Evolutionary conservation across 2,329 filamentous ascomycete species (phyloP).

Genomic region (Curvularia spicifera): DNA sequence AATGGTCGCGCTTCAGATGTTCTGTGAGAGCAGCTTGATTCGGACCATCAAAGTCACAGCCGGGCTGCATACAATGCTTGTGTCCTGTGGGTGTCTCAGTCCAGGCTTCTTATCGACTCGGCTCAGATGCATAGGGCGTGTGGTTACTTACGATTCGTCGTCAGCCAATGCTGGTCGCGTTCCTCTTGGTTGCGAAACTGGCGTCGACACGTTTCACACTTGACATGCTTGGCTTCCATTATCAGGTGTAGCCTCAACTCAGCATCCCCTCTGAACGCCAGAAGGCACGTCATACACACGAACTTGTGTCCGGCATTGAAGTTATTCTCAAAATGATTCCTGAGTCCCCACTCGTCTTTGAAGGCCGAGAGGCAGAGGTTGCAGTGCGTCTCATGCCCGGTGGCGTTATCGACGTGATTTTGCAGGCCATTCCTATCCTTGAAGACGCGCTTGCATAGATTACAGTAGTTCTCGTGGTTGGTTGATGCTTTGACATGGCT

Average conservation of each 20-base stretch:
- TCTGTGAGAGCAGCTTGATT: conserved; percentile 24
- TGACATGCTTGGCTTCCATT: conserved; percentile 37
- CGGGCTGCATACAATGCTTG: conserved; percentile 42
- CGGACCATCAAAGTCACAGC: conserved; percentile 41
- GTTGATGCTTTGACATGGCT: conserved; percentile 36
- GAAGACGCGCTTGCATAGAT: conserved; percentile 46
- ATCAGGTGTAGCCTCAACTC: conserved; percentile 37
- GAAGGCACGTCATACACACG: conserved; percentile 38
- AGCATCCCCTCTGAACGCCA: conserved; percentile 29
- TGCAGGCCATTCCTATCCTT: conserved; percentile 44
- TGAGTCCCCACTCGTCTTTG: conserved; percentile 40
- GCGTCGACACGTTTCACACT: conserved; percentile 37
- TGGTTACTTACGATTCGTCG: conserved; percentile 31
- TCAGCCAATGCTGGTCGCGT: conserved; percentile 43
- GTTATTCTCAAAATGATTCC: conserved; percentile 47
- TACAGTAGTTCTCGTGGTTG: conserved; percentile 43
- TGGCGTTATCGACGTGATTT: conserved; percentile 44
- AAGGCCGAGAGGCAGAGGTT: conserved; percentile 46
- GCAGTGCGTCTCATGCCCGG: conserved; percentile 38
- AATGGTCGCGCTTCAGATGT: conserved; percentile 41
- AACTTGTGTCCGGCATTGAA: conserved; percentile 36
- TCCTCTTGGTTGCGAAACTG: conserved; percentile 39
- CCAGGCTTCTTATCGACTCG: neutral
- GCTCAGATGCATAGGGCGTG: neutral
- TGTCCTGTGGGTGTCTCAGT: conserved; percentile 27